A percentile compares a stretch with the other conserved stretches of the same genome.
phyloP scores from a whole-genome alignment of 257 asterid genomes.

The Nicotiana obtusifolia region DNA sequence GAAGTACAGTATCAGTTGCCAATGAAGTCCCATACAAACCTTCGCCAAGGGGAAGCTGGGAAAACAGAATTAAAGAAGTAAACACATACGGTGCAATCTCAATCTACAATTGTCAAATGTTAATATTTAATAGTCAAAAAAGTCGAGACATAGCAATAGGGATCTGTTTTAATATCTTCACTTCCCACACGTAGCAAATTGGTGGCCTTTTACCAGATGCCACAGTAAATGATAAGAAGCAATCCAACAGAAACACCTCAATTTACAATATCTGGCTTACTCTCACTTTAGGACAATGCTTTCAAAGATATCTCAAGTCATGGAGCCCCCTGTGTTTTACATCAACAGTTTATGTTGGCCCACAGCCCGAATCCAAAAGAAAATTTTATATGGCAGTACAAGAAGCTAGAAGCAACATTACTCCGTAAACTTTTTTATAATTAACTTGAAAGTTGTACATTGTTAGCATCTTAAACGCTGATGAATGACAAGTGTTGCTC shows the following conservation, averaged over 20 bases:
- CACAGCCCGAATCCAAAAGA: not conserved
- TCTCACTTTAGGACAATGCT: not conserved
- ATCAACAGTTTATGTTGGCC: not conserved
- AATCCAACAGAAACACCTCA: not conserved
- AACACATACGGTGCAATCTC: not conserved
- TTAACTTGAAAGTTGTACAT: no score
- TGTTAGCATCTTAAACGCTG: no score
- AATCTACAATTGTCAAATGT: not conserved
- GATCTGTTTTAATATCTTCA: not conserved
- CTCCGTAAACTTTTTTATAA: no score
- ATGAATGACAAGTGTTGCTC: not conserved
- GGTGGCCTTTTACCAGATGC: not conserved
- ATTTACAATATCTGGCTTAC: not conserved
- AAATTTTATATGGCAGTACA: not conserved
- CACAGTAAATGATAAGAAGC: not conserved
- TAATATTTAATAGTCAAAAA: not conserved
- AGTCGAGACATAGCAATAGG: not conserved
- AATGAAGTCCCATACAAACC: not conserved
- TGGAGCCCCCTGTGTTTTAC: not conserved
- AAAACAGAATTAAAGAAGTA: slow-evolving; percentile 1
- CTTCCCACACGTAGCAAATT: not conserved
- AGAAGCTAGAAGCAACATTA: not conserved
- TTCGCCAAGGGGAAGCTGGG: not conserved
- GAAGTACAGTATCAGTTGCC: slow-evolving; percentile 17
- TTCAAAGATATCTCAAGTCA: not conserved